Conservation (phyloP, 768 basidiomycete genomes). For the Cubamyces sp. region DNA sequence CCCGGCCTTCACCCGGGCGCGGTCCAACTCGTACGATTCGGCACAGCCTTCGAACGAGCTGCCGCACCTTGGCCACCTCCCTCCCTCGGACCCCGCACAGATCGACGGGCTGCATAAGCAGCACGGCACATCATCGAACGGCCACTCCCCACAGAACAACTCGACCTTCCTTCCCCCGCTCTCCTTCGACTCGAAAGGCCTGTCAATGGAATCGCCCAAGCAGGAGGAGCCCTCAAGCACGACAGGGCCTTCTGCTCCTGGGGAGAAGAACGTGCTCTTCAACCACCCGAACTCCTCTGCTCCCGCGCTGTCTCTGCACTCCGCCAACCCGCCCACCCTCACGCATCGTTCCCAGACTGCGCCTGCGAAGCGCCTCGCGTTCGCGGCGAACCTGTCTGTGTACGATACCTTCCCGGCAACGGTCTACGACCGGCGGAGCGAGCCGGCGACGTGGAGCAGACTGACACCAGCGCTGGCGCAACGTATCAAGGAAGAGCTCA, state of each 20-base stretch:
- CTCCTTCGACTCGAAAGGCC: conserved; percentile 50
- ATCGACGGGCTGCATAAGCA: conserved; percentile 86
- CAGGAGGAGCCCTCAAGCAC: conserved; percentile 40
- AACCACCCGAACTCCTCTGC: conserved; percentile 91
- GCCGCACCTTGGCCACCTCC: conserved; percentile 82
- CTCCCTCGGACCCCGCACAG: conserved; percentile 82
- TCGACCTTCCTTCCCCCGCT: conserved; percentile 55
- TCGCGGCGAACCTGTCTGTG: conserved; percentile 90
- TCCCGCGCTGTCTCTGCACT: conserved; percentile 71
- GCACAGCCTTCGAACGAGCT: conserved; percentile 52
- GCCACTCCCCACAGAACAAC: conserved; percentile 21
- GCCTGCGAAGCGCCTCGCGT: conserved; percentile 73
- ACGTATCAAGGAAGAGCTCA: conserved; percentile 97
- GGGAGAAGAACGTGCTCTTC: conserved; percentile 61
- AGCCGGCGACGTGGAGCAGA: conserved; percentile 96
- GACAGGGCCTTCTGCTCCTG: conserved; percentile 38
- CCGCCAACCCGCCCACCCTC: conserved; percentile 51
- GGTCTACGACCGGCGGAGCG: conserved; percentile 93
- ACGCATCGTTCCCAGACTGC: conserved; percentile 74
- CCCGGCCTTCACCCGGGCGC: conserved; percentile 52
- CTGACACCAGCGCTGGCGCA: conserved; percentile 94
- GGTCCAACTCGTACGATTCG: conserved; percentile 84
- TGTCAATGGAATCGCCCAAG: conserved; percentile 43
- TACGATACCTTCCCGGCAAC: conserved; percentile 94
- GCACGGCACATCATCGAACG: conserved; percentile 48